Percentiles rank a stretch among this genome's conserved stretches.
These are phyloP conservation scores for Lipomyces mesembrius DNA, from an alignment of 805 yeast species.

Conservation along the genomic window DNA sequence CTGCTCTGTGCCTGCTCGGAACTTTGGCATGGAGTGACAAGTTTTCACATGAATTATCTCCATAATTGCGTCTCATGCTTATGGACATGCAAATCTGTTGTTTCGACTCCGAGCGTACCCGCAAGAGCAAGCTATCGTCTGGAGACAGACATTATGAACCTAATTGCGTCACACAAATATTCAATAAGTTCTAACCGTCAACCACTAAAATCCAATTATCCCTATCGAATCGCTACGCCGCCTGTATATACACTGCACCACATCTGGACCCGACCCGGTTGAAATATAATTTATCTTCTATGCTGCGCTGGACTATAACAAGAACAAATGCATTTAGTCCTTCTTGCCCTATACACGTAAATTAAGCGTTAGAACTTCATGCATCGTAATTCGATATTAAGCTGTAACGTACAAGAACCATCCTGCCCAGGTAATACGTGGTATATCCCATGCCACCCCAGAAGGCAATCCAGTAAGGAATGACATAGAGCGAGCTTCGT, in stretches of 20 bases:
- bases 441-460: slow-evolving; percentile 33
- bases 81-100: neutral
- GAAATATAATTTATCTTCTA: neutral
- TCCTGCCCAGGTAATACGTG: slow-evolving; percentile 28
- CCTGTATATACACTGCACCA: neutral
- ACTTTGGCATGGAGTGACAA: neutral
- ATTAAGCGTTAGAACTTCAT: neutral
- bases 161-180: neutral
- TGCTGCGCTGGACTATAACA: neutral
- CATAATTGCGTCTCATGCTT: neutral
- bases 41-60: neutral
- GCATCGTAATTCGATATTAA: neutral
- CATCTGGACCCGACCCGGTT: neutral
- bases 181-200: neutral
- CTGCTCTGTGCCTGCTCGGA: neutral
- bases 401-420: slow-evolving; percentile 28
- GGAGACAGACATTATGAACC: neutral
- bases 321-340: neutral
- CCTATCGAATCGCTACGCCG: neutral
- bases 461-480: slow-evolving; percentile 40
- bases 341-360: slow-evolving; percentile 22
- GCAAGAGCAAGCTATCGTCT: neutral
- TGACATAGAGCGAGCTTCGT: slow-evolving; percentile 34
- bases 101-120: neutral
- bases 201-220: neutral